Evolutionary conservation across 2,329 filamentous ascomycete genomes (phyloP), one percentile per base, ranked within the genome.

Genomic region (Lasiodiplodia gonubiensis): DNA sequence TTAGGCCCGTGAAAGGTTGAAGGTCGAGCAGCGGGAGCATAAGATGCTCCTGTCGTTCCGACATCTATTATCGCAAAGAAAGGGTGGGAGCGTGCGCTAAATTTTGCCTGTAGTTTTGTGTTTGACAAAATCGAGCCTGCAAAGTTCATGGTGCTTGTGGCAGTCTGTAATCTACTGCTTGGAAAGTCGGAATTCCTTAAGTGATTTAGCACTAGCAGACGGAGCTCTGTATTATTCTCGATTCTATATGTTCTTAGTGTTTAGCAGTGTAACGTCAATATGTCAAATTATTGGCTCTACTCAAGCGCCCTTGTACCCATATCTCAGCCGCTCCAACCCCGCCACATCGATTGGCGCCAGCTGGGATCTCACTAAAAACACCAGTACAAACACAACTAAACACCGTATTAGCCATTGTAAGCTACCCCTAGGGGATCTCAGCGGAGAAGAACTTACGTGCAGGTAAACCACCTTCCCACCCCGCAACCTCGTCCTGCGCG

Each of bases 271-370:
- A 46, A 21, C 39, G 6, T 18, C 39, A 42, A 42, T n/a, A 18
- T 7, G 5, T 11, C 42, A 21, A 21, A 42, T 21, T 11, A 46
- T 3, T 42, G 5, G 14, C 16, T 6, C n/a, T 23, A 23, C 4
- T 59, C 39, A 68, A 8, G 67, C 67, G 3, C 67, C 67, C 23
- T 65, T 68, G n/a, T 64, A 68, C 16, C 67, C 67, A 53, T 68
- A 68, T 21, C 67, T 21, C n/a, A 64, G 42, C 42, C 61, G 18
- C n/a, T 60, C 46, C 30, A 68, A 27, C n/a, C 59, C 67, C 27
- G n/a, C 67, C 14, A 91, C 86, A 78, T 93, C 89, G 10, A 93
- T 86, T 57, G 88, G 84, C 3, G 85, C 84, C 85, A 93, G 89
- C 73, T 90, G 83, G 63, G 86, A 79, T 78, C 92, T 89, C 35